phyloP scores from a whole-genome alignment of 805 yeast genomes.

The Martiniozyma abietophila region DNA sequence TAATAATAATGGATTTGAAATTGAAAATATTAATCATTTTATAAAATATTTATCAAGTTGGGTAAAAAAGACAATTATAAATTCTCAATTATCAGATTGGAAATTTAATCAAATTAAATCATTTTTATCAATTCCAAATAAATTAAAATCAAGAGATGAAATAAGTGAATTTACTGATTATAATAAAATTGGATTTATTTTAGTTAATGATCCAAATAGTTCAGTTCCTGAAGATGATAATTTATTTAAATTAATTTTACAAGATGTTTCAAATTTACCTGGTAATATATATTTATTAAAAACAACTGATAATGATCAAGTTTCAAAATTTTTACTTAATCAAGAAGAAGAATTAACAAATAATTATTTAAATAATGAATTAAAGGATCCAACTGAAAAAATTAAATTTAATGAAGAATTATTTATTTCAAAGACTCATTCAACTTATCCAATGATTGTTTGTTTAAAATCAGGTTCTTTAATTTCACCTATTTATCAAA shows the following conservation, averaged over 20 bases:
- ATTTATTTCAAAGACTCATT: conserved; percentile 41
- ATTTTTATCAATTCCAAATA: conserved; percentile 4
- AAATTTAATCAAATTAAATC: conserved; percentile 7
- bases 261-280: conserved; percentile 49
- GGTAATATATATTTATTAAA: conserved; percentile 44
- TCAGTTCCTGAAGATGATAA: conserved; percentile 53
- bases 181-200: conserved; percentile 44
- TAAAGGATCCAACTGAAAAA: conserved; percentile 4
- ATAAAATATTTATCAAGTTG: conserved; percentile 31
- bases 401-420: conserved; percentile 34
- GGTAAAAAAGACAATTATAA: conserved; percentile 29
- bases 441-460: conserved; percentile 54
- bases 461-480: conserved; percentile 50
- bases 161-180: conserved; percentile 23
- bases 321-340: conserved; percentile 29
- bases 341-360: conserved; percentile 35
- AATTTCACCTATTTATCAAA: conserved; percentile 44
- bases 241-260: conserved; percentile 50
- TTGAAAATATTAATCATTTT: conserved; percentile 10
- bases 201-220: conserved; percentile 40
- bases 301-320: conserved; percentile 34
- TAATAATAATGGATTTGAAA: background rate
- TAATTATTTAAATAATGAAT: conserved; percentile 36
- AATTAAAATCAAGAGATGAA: conserved; percentile 8
- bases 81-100: conserved; percentile 6